Evolutionary conservation across 139 green algal species (phyloP).

Genomic region (Closterium sp.): DNA sequence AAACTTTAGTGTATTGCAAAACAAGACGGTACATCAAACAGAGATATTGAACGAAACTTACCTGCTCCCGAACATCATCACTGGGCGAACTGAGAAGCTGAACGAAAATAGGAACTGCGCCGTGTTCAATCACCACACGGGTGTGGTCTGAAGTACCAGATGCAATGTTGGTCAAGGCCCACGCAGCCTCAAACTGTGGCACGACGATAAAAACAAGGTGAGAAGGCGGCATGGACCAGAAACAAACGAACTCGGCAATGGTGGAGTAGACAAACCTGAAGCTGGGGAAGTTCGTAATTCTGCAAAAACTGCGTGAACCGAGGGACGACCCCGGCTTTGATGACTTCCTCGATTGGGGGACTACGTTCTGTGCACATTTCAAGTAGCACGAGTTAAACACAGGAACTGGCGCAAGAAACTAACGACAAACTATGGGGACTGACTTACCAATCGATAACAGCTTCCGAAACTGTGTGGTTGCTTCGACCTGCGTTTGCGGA

Average conservation of each 20-base stretch:
- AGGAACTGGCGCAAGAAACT: not conserved
- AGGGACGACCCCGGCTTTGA: slow-evolving; percentile 90
- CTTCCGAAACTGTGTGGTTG: slow-evolving; percentile 96
- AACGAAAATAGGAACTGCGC: slow-evolving; percentile 97
- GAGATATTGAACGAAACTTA: slow-evolving; percentile 25
- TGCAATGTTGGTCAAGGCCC: slow-evolving; percentile 98
- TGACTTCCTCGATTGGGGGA: slow-evolving; percentile 98
- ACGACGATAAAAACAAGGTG: too few relatives aligned
- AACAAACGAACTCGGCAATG: too few relatives aligned
- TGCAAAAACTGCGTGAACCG: slow-evolving; percentile 96
- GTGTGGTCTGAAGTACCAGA: slow-evolving; percentile 96
- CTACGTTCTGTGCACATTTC: slow-evolving; percentile 73
- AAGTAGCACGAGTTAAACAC: not conserved
- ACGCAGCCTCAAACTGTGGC: slow-evolving; percentile 92
- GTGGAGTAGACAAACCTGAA: slow-evolving; percentile 55
- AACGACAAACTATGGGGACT: not conserved
- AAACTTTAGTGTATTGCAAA: not conserved
- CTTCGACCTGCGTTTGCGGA: slow-evolving; percentile 85
- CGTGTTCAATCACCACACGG: slow-evolving; percentile 92
- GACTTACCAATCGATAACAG: slow-evolving; percentile 86
- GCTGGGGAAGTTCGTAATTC: slow-evolving; percentile 75
- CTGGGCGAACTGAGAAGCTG: slow-evolving; percentile 83
- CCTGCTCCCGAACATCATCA: slow-evolving; percentile 96
- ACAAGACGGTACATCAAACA: too few relatives aligned
- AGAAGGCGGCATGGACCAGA: not conserved